Conservation (phyloP, 768 basidiomycete species). For the Obba rivulosa region DNA sequence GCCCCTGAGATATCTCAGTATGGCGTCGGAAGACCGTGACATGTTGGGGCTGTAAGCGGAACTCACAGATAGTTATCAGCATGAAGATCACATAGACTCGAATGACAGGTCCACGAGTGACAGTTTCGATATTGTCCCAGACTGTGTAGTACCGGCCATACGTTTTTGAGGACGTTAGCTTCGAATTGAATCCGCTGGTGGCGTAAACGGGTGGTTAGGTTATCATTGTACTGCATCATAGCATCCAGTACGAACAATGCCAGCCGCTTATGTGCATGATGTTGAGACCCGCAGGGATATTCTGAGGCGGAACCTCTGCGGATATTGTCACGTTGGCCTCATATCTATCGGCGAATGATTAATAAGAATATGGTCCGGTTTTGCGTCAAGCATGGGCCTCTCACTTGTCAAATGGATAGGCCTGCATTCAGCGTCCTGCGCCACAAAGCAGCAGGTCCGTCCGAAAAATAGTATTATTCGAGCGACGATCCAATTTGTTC, state of each 20-base stretch:
- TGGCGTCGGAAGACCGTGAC: neutral
- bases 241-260: too few relatives aligned
- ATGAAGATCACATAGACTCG: constrained; percentile 11
- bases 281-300: too few relatives aligned
- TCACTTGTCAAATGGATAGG: constrained; percentile 15
- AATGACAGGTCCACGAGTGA: constrained; percentile 10
- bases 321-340: constrained; percentile 6
- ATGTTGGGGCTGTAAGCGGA: too few relatives aligned
- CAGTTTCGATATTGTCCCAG: too few relatives aligned
- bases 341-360: too few relatives aligned
- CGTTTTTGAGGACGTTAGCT: constrained; percentile 1
- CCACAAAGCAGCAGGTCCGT: constrained; percentile 9
- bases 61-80: constrained; percentile 11
- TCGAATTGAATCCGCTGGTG: constrained; percentile 10
- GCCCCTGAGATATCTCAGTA: constrained; percentile 2
- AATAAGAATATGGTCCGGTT: too few relatives aligned
- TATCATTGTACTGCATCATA: too few relatives aligned
- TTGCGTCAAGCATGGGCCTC: too few relatives aligned
- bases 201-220: neutral
- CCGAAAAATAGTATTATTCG: constrained; percentile 7
- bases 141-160: too few relatives aligned
- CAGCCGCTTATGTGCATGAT: too few relatives aligned
- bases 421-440: constrained; percentile 6
- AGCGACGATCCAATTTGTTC: constrained; percentile 5
- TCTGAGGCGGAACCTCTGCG: constrained; percentile 2